A percentile compares a stretch with the other conserved stretches of the same genome.
phyloP scores from a whole-genome alignment of 225 moss, liverwort and hornwort species.

The Lunularia cruciata region DNA sequence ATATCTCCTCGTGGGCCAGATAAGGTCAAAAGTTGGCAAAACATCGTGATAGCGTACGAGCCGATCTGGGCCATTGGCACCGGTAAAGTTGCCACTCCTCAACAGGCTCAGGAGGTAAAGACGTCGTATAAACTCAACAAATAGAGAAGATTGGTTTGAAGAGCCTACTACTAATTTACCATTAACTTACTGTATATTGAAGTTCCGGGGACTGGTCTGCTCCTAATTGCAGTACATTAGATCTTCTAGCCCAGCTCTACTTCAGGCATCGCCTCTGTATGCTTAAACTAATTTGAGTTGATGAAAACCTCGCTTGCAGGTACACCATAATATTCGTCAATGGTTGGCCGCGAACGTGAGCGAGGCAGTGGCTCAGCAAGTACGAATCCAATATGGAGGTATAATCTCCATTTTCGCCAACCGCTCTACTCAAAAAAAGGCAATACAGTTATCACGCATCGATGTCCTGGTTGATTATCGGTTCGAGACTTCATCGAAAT shows the following conservation, averaged over 20 bases:
- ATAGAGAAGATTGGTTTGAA: no score
- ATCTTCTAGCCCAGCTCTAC: no score
- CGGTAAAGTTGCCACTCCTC: conserved; percentile 79
- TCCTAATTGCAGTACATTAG: background rate
- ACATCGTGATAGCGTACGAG: conserved; percentile 90
- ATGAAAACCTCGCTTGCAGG: conserved; percentile 4
- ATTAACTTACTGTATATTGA: no score
- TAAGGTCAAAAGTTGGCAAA: conserved; percentile 79
- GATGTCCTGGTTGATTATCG: no score
- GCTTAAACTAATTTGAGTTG: no score
- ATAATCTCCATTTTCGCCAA: no score
- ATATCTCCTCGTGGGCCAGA: conserved; percentile 44
- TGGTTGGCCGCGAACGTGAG: conserved; percentile 56
- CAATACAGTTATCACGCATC: no score
- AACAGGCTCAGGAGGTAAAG: conserved; percentile 80
- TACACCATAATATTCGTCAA: conserved; percentile 42
- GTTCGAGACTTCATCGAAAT: no score
- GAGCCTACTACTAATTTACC: no score
- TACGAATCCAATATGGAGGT: conserved; percentile 95
- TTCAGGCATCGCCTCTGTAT: no score
- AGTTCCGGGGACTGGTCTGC: no score
- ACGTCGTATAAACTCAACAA: background rate
- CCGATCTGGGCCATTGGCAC: conserved; percentile 98
- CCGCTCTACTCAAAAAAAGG: no score
- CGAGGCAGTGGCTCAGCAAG: conserved; percentile 65